Evolutionary conservation across 129 eudicot genomes (phyloP).

Genomic region (Cynara cardunculus): DNA sequence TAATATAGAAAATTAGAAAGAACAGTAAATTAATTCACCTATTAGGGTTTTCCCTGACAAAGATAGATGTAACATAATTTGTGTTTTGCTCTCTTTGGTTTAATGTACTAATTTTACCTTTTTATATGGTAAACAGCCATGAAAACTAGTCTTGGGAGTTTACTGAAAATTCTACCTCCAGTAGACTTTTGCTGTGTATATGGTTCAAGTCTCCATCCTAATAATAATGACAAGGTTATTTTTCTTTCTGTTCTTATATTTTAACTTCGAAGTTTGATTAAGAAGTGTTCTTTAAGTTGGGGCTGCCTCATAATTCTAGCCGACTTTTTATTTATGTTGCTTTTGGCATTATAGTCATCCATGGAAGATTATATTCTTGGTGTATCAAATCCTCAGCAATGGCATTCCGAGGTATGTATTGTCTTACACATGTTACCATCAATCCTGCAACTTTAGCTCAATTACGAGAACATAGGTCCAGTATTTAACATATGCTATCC

Average conservation of each 20-base stretch:
- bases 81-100: neutral
- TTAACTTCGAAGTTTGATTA: neutral
- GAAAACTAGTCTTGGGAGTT: conserved; percentile 37
- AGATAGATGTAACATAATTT: neutral
- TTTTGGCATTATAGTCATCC: conserved; percentile 47
- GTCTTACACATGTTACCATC: neutral
- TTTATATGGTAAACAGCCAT: conserved; percentile 20
- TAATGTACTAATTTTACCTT: neutral
- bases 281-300: neutral
- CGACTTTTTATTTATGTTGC: neutral
- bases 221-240: conserved; percentile 69
- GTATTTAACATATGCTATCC: conserved; percentile 4
- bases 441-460: neutral
- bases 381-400: conserved; percentile 78
- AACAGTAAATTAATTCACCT: neutral
- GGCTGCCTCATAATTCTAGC: neutral
- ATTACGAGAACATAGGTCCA: conserved; percentile 1
- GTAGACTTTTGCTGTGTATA: conserved; percentile 82
- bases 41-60: neutral
- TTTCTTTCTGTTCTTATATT: neutral
- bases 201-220: conserved; percentile 84
- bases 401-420: conserved; percentile 71
- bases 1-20: neutral
- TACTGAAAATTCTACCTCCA: conserved; percentile 75
- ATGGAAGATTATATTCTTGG: conserved; percentile 92